Base-by-base conservation (phyloP, 495 filamentous ascomycete species). In the Aspergillus mulundensis region DNA sequence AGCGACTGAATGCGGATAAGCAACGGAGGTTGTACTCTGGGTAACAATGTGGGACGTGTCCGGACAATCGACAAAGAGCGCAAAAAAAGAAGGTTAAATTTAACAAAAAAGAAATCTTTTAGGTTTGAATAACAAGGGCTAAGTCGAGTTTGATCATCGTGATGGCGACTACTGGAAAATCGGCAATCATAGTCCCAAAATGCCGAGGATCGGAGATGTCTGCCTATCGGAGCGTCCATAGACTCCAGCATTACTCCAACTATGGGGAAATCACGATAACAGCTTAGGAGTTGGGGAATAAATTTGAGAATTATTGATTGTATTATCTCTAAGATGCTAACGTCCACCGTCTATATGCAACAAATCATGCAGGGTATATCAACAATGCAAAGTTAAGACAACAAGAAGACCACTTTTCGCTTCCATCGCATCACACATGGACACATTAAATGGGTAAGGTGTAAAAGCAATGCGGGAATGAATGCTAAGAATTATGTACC, bases 301-400 rank as follows among this genome's bases (percentile, higher is more conserved):
- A 36, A 15, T 7, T 36, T 2, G 5, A 36, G 12, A 10, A 36
- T 36, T 7, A 36, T 36, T 30, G 28, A 50, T 16, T 23, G 32
- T 41, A 53, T 47, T 41, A 59, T 47, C 16, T 28, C 25, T 28
- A 3, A 42, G 34, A 57, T 30, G 16, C 45, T 45, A 40, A 40
- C 38, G 40, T 48, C 57, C 48, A 28, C 36, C 25, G 20, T 62
- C 57, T 60, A 61, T 60, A 65, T 56, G 56, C 58, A 54, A 51
- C 50, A 45, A 18, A 57, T 49, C 32, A 61, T 51, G 41, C 57
- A 41, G 63, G 60, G 60, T 66, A 66, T 66, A 66, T 66, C 62
- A 61, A 58, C 30, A 60, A 60, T 49, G 52, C 57, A 46, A 52
- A 21, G 54, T 32, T 16, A 52, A 56, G 30, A n/a, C 50, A 53